Percentiles rank a stretch among this genome's conserved stretches.
phyloP scores from a whole-genome alignment of 257 asterid species.

The Solanum sejunctum region DNA sequence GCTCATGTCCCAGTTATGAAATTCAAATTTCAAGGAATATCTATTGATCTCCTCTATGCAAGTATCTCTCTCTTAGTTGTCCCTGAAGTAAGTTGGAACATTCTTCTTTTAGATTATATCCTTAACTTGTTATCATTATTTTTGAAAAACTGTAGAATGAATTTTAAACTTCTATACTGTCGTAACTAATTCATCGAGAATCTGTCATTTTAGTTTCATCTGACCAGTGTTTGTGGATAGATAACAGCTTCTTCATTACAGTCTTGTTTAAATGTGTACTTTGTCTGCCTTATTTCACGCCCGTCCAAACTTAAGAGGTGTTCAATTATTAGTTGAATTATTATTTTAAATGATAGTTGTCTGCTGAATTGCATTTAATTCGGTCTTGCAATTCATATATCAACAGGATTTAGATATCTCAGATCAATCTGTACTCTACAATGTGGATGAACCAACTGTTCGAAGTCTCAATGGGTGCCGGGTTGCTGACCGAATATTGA shows the following conservation, averaged over 20 bases:
- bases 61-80: conserved; percentile 21
- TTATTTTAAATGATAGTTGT: background rate
- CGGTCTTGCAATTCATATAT: background rate
- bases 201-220: background rate
- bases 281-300: background rate
- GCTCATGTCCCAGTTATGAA: conserved; percentile 31
- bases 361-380: background rate
- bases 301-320: background rate
- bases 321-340: background rate
- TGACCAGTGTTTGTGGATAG: background rate
- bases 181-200: background rate
- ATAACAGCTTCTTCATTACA: background rate
- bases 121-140: background rate
- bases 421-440: conserved; percentile 47
- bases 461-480: conserved; percentile 96
- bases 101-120: background rate
- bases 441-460: conserved; percentile 81
- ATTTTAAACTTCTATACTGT: too few relatives aligned
- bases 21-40: conserved; percentile 23
- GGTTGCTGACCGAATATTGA: conserved; percentile 90
- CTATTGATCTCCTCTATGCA: conserved; percentile 29
- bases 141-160: background rate
- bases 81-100: conserved; percentile 20
- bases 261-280: background rate
- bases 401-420: conserved; percentile 89